Evolutionary conservation across 1,284 basidiomycete species (phyloP), one percentile per base, ranked within the genome.

Genomic region (Anthracocystis panici-leucophaei): DNA sequence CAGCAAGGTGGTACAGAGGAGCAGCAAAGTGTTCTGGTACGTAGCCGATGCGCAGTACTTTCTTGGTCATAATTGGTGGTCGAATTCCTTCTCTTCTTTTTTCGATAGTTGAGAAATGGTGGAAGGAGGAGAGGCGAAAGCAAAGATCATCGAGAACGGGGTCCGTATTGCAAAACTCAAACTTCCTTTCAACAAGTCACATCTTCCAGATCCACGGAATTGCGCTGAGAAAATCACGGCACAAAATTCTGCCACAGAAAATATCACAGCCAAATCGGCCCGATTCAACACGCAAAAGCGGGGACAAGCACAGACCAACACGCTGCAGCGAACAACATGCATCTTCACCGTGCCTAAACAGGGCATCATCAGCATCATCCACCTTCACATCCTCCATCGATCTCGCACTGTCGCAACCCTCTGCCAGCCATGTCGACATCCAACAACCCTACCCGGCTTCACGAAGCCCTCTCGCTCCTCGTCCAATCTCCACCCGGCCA

Each of bases 1-100:
- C 71, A 14, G 78, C 79, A 14, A 84, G 75, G 54, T 78, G 65
- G 18, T 79, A 75, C 10, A 84, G 59, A 2, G 82, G 82, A 18
- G 71, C 78, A 41, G 78, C 77, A 64, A 84, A 82, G 69, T 84
- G 82, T 59, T 84, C 82, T 16, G 81, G 82, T 16, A 84, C 81
- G 53, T 75, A 83, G 40, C 82, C 82, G 33, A 82, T 52, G 45
- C 79, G 79, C n/a, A 81, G 64, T 4, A 51, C 23, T 44, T 69
- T 62, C 14, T 49, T 20, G 8, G 65, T 45, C 61, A 62, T 66
- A 12, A 23, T 52, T 50, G 41, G 12, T 38, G 3, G 35, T 38
- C 12, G 12, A 5, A 16, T 5, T 38, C 3, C 11, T 14, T 38
- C 35, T 7, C 23, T 23, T n/a, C 3, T 14, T 20, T 25, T 2